Conservation (phyloP, 1,139 yeast species). For the Candida sp. region DNA sequence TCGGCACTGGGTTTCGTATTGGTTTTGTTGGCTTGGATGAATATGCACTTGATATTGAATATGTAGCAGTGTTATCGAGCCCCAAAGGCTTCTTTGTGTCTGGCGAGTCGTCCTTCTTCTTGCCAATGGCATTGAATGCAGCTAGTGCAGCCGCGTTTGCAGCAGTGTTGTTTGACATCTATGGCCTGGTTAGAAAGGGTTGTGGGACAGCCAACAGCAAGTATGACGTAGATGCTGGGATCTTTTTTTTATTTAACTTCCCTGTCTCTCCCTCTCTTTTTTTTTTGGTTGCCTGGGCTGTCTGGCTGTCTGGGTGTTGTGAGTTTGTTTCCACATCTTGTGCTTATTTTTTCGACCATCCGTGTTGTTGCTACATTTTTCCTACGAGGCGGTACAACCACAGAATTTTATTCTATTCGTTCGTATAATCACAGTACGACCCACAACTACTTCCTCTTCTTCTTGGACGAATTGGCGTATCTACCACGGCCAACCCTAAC, state of each 20-base stretch:
- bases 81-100: slow-evolving; percentile 1
- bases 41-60: slow-evolving; percentile 1
- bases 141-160: slow-evolving; percentile 41
- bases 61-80: slow-evolving; percentile 1
- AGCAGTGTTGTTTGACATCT: slow-evolving; percentile 14
- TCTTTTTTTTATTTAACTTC: not conserved
- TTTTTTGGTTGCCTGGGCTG: not conserved
- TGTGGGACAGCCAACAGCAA: not conserved
- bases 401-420: not conserved
- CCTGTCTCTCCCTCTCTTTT: not conserved
- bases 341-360: not conserved
- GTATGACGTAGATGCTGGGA: not conserved
- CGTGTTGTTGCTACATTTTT: too few relatives aligned
- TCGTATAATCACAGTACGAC: not conserved
- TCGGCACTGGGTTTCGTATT: slow-evolving; percentile 6
- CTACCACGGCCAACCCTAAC: slow-evolving; percentile 87
- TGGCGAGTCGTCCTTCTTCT: slow-evolving; percentile 14
- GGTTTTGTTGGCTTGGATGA: slow-evolving; percentile 2
- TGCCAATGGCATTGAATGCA: slow-evolving; percentile 28
- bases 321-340: not conserved
- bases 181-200: not conserved
- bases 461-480: slow-evolving; percentile 67
- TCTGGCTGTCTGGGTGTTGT: too few relatives aligned
- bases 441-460: slow-evolving; percentile 33
- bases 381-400: too few relatives aligned